These are phyloP conservation scores for Fusarium fracticaudum DNA, from an alignment of 2,329 filamentous ascomycete species.

Conservation along the genomic window DNA sequence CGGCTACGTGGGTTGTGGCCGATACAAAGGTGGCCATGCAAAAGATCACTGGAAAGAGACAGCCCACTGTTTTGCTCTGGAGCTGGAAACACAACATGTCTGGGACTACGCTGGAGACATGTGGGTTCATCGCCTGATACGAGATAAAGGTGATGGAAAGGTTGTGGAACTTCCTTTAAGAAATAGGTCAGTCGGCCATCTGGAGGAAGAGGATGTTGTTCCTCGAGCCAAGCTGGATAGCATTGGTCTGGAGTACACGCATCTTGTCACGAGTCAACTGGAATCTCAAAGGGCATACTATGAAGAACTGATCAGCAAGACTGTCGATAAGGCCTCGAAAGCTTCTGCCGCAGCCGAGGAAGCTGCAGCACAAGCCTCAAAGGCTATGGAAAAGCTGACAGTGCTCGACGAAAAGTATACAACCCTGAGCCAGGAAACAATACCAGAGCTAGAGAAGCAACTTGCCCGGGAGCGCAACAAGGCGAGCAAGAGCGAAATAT, in stretches of 20 bases:
- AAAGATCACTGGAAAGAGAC: constrained; percentile 94
- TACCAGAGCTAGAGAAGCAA: constrained; percentile 78
- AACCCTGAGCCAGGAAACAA: constrained; percentile 61
- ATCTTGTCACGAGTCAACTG: constrained; percentile 90
- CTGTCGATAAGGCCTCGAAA: constrained; percentile 86
- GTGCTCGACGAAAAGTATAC: constrained; percentile 59
- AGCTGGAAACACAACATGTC: constrained; percentile 91
- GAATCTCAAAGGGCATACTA: constrained; percentile 95
- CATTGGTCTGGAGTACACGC: constrained; percentile 93
- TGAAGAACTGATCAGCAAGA: constrained; percentile 89
- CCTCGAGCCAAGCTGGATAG: constrained; percentile 75
- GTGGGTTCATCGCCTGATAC: constrained; percentile 95
- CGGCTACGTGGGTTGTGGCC: constrained; percentile 89
- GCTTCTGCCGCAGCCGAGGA: constrained; percentile 74
- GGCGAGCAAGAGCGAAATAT: constrained; percentile 75
- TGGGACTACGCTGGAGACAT: constrained; percentile 98
- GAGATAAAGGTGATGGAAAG: constrained; percentile 92
- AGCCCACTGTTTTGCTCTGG: constrained; percentile 89
- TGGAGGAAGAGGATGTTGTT: constrained; percentile 71
- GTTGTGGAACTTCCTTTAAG: constrained; percentile 85
- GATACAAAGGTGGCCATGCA: constrained; percentile 93
- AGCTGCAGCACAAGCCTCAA: constrained; percentile 61
- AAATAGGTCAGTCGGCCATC: constrained; percentile 45
- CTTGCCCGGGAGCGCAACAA: constrained; percentile 73
- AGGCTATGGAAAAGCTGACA: constrained; percentile 60